Conservation (phyloP, 345 rosid species). For the Cardiospermum halicacabum region DNA sequence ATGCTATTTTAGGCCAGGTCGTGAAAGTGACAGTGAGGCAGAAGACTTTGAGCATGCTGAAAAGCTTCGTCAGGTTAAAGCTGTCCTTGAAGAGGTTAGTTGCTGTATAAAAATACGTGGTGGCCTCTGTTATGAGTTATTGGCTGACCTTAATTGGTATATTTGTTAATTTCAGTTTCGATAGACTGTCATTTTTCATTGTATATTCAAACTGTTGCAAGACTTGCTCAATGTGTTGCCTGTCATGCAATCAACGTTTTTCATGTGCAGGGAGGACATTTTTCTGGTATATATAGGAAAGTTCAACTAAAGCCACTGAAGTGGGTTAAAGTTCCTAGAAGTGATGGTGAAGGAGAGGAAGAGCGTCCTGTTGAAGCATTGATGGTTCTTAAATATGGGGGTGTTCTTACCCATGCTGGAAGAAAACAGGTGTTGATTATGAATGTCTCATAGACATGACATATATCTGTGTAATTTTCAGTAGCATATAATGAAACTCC, state of each 20-base stretch:
- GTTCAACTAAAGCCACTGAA: constrained; percentile 94
- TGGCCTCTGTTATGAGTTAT: not conserved
- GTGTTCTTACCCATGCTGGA: constrained; percentile 99
- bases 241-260: constrained; percentile 12
- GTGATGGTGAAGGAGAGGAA: constrained; percentile 89
- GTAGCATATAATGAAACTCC: not conserved
- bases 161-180: not conserved
- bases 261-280: constrained; percentile 84
- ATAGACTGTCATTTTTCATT: not conserved
- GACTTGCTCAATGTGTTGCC: constrained; percentile 1
- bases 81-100: constrained; percentile 96
- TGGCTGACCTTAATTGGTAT: not conserved
- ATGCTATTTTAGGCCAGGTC: constrained; percentile 57
- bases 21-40: constrained; percentile 97
- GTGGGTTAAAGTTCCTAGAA: constrained; percentile 77
- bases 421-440: constrained; percentile 74
- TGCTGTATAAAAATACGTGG: too few relatives aligned
- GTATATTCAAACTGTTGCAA: not conserved
- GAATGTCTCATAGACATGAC: not conserved
- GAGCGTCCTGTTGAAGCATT: constrained; percentile 96
- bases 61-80: constrained; percentile 98
- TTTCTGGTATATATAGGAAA: constrained; percentile 97
- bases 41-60: constrained; percentile 99
- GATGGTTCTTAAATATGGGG: constrained; percentile 98
- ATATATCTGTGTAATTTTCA: not conserved